Conservation (phyloP, 2,329 filamentous ascomycete genomes). For the Balansia obtecta region DNA sequence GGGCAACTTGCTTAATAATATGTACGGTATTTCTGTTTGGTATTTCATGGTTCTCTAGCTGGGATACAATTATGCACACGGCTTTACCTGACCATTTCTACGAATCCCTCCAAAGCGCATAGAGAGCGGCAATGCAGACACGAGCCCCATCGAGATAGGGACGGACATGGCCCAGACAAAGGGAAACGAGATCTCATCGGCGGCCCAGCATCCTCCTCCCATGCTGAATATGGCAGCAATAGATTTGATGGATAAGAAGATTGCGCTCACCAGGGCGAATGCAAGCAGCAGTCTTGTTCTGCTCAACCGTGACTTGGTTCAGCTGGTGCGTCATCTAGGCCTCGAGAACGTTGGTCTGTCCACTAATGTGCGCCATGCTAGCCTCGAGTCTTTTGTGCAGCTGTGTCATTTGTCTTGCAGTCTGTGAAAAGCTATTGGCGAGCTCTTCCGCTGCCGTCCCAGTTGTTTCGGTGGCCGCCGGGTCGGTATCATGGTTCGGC, state of each 20-base stretch:
- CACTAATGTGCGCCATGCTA: slow-evolving; percentile 6
- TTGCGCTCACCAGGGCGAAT: slow-evolving; percentile 6
- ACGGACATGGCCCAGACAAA: slow-evolving; percentile 6
- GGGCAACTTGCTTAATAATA: no score
- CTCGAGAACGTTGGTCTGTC: slow-evolving; percentile 8
- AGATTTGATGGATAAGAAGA: slow-evolving; percentile 6
- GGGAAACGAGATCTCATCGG: slow-evolving; percentile 5
- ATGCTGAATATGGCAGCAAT: slow-evolving; percentile 8
- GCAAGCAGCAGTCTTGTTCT: slow-evolving; percentile 4
- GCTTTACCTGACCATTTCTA: no score
- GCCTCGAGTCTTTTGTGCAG: no score
- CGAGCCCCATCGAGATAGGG: slow-evolving; percentile 4
- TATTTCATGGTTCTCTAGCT: no score
- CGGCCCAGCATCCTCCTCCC: slow-evolving; percentile 6
- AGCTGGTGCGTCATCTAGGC: slow-evolving; percentile 5
- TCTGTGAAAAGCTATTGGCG: neutral
- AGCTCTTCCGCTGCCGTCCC: neutral
- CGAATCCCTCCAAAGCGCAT: neutral
- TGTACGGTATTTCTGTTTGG: no score
- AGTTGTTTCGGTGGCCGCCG: neutral
- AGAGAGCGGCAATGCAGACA: slow-evolving; percentile 1
- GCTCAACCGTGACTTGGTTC: slow-evolving; percentile 1
- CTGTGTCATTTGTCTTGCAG: no score
- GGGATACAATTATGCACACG: no score
- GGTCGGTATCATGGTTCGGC: neutral